Evolutionary conservation across 2,329 filamentous ascomycete genomes (phyloP), one percentile per base, ranked within the genome.

Genomic region (Trematosphaeria pertusa): DNA sequence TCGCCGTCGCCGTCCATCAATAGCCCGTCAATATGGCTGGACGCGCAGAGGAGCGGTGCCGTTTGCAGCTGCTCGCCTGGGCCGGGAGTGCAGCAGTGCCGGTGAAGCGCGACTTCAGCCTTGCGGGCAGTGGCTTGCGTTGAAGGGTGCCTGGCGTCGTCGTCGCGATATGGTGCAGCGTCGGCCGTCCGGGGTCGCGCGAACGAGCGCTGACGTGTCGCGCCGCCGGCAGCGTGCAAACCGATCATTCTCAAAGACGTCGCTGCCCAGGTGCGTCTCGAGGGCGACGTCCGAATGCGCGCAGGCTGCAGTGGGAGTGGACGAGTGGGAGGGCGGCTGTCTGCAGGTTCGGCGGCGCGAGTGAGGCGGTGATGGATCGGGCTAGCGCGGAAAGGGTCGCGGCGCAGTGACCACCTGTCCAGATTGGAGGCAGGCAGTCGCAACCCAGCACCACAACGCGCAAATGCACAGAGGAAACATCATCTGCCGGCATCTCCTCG

Each of bases 341-440:
- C 4, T 30, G 14, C 37, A 34, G 17, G 7, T 22, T 42, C 18
- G 44, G 40, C 37, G 33, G 40, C 39, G 37, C 44, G 44, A 46
- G 41, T 52, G 52, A 57, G 47, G 55, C 57, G 55, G 57, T 59
- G 53, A 56, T 52, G 47, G 46, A 58, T 42, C 30, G 45, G 45
- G 53, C 4, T 39, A 9, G 37, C 14, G 21, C 12, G 24, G 37
- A 10, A 12, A n/a, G 24, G 26, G 12, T 15, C 30, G 39, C 28
- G 14, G 37, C 40, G 14, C 42, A 20, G 3, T 14, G 7, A 34
- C 17, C 19, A 7, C 24, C 14, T n/a, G 12, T 11, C 18, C 28
- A 21, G n/a, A n/a, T n/a, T n/a, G n/a, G n/a, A n/a, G n/a, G n/a
- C n/a, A n/a, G n/a, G 37, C 14, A 15, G 44, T 30, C 3, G 35